Evolutionary conservation across 2,329 filamentous ascomycete genomes (phyloP), one percentile per base, ranked within the genome.

Genomic region (Cytospora leucostoma): DNA sequence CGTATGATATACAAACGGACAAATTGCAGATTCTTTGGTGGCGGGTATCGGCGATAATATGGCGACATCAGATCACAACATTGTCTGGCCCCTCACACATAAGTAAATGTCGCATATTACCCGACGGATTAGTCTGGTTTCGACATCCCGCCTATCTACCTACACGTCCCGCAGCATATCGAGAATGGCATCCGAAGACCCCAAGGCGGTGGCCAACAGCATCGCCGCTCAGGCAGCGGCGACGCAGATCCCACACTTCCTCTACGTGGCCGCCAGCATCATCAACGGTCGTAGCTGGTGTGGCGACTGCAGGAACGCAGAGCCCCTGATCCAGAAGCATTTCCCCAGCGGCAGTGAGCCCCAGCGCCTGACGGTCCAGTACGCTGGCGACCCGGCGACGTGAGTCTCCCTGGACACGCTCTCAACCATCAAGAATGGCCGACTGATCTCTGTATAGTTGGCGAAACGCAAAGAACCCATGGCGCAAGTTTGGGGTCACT

Each of bases 281-380:
- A 53, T 60, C 21, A 65, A 67, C 21, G 69, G 69, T 1, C 64
- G 59, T 38, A 68, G 65, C 34, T 72, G 71, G 71, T 71, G 71
- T 57, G 67, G 68, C 17, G 71, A 72, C 56, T 71, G 69, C 65
- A 58, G 66, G 7, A 62, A 55, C n/a, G 70, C 71, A 6, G 71
- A 72, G 55, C 54, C 69, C 10, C 63, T 71, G 38, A 49, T 72
- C 13, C 65, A 68, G 50, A 65, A 59, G 15, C 69, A 70, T 33
- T 71, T 71, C 61, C 66, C 57, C 0, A 61, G 58, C 10, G 56
- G 58, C 19, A 27, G 27, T 27, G 67, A 63, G 27, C 53, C 67
- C 11, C 35, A 44, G 35, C 56, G 55, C 12, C 32, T 65, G 17
- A 53, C 59, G 21, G 63, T 68, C 15, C 65, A 70, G 8, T 70